A percentile compares a stretch with the other conserved stretches of the same genome.
Evolutionary conservation across 1,284 basidiomycete genomes (phyloP).

Genomic region (Volvariella surrecta): DNA sequence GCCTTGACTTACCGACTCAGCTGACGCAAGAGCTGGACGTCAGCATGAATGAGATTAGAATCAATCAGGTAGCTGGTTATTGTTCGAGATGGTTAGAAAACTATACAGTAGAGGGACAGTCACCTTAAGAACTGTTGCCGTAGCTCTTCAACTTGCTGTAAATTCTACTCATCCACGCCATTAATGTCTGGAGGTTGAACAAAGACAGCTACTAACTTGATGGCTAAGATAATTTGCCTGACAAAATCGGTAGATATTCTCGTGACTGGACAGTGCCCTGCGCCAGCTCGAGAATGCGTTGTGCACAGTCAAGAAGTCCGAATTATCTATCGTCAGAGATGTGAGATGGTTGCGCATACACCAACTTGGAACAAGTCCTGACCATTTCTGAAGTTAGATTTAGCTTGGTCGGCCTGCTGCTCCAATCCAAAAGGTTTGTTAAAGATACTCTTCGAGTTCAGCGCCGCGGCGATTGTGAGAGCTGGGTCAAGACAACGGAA

Average conservation of each 20-base stretch:
- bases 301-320: slow-evolving; percentile 94
- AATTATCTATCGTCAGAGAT: slow-evolving; percentile 56
- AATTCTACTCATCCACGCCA: slow-evolving; percentile 43
- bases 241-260: slow-evolving; percentile 49
- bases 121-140: slow-evolving; percentile 88
- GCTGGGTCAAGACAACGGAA: slow-evolving; percentile 94
- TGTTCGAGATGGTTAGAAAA: slow-evolving; percentile 6
- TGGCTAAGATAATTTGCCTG: slow-evolving; percentile 79
- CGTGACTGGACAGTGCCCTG: slow-evolving; percentile 38
- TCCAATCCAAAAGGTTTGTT: slow-evolving; percentile 86
- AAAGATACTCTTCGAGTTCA: slow-evolving; percentile 94
- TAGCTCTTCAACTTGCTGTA: slow-evolving; percentile 95
- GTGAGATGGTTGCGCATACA: background rate
- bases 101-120: slow-evolving; percentile 10
- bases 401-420: slow-evolving; percentile 81
- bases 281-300: slow-evolving; percentile 90
- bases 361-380: slow-evolving; percentile 15
- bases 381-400: slow-evolving; percentile 75
- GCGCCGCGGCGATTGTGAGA: slow-evolving; percentile 87
- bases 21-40: slow-evolving; percentile 58
- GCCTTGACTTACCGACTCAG: slow-evolving; percentile 50
- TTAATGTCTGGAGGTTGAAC: background rate
- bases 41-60: slow-evolving; percentile 76
- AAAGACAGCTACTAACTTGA: slow-evolving; percentile 40
- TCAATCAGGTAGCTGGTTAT: slow-evolving; percentile 70